These are phyloP conservation scores for Chlamydomonas incerta DNA, from an alignment of 139 green algal genomes.

Conservation along the genomic window DNA sequence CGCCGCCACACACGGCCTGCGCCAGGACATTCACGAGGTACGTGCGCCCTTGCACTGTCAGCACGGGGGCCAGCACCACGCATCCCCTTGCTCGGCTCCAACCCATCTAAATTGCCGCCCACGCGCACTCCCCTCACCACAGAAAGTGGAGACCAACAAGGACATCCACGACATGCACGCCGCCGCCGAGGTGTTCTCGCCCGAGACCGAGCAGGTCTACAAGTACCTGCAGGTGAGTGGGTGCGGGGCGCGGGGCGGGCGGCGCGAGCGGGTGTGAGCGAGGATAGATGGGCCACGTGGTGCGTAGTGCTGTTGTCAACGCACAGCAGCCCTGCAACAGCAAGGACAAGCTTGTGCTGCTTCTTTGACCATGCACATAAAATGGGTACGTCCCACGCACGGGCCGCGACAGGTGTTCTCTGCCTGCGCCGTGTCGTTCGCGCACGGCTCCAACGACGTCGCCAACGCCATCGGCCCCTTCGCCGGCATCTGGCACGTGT, in stretches of 20 bases:
- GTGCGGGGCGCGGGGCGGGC: too few relatives aligned
- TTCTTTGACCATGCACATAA: too few relatives aligned
- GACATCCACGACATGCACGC: constrained; percentile 39
- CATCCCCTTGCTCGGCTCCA: too few relatives aligned
- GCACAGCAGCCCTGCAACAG: too few relatives aligned
- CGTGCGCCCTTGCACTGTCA: neutral
- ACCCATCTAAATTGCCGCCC: too few relatives aligned
- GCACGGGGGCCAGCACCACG: too few relatives aligned
- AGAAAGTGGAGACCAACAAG: constrained; percentile 23
- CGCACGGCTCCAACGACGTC: constrained; percentile 86
- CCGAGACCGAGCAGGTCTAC: constrained; percentile 72
- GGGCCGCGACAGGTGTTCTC: constrained; percentile 95
- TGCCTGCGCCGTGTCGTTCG: constrained; percentile 85
- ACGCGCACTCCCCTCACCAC: neutral
- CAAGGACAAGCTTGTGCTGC: too few relatives aligned
- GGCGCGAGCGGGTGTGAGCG: too few relatives aligned
- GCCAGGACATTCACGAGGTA: constrained; percentile 22
- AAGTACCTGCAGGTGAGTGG: constrained; percentile 52
- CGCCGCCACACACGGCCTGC: neutral
- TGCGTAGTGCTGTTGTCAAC: too few relatives aligned
- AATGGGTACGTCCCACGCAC: too few relatives aligned
- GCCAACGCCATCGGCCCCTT: constrained; percentile 86
- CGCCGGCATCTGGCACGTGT: constrained; percentile 66
- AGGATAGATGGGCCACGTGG: too few relatives aligned
- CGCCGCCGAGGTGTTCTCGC: constrained; percentile 74